phyloP scores from a whole-genome alignment of 192 early-diverging fungal species.

The Geranomyces variabilis region DNA sequence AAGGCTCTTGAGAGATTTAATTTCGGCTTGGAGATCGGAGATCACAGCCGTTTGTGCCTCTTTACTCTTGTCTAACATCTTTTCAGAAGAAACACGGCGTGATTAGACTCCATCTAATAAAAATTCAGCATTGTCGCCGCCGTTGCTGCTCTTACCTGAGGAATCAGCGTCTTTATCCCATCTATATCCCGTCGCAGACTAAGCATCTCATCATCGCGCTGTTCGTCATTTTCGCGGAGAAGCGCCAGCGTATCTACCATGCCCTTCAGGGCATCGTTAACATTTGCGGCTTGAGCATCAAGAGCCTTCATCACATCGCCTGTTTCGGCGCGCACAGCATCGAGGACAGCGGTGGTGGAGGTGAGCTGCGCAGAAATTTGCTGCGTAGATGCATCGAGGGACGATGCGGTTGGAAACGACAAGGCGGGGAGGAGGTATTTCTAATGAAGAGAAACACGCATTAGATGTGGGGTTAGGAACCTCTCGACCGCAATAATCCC shows the following conservation, averaged over 20 bases:
- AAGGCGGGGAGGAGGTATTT: conserved; percentile 42
- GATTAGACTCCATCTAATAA: background rate
- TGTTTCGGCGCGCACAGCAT: conserved; percentile 72
- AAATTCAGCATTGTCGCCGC: background rate
- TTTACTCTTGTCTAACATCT: conserved; percentile 76
- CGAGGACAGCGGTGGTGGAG: conserved; percentile 69
- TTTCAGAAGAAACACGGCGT: background rate
- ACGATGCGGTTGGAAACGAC: conserved; percentile 20
- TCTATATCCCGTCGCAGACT: conserved; percentile 78
- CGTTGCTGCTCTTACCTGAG: conserved; percentile 59
- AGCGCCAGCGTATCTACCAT: conserved; percentile 33
- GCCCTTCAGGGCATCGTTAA: conserved; percentile 48
- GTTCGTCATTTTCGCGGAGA: conserved; percentile 60
- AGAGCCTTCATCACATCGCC: conserved; percentile 62
- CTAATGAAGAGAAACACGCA: background rate
- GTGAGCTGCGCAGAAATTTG: conserved; percentile 70
- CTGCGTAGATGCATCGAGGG: conserved; percentile 40
- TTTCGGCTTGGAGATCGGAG: conserved; percentile 86
- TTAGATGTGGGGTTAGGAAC: background rate
- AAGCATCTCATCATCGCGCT: conserved; percentile 69
- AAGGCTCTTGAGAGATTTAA: conserved; percentile 91
- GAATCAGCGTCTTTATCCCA: conserved; percentile 69
- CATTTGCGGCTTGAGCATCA: conserved; percentile 69
- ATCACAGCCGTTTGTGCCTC: conserved; percentile 69
- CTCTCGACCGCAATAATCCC: background rate